A percentile compares a stretch with the other conserved stretches of the same genome.
phyloP scores from a whole-genome alignment of 441 rosid genomes.

The Mallotus repandus region DNA sequence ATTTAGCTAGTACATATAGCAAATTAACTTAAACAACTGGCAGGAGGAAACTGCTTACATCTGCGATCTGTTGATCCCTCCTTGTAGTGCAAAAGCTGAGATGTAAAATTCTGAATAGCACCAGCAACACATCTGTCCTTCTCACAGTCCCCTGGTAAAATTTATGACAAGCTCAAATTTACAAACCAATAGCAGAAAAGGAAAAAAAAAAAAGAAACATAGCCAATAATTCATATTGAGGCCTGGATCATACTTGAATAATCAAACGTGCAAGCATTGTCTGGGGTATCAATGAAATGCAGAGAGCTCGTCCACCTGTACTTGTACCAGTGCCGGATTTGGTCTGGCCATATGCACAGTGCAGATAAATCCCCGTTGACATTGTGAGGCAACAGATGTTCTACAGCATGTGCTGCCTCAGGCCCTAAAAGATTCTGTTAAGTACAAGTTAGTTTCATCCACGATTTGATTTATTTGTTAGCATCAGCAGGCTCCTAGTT shows the following conservation, averaged over 20 bases:
- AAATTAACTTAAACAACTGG: background rate
- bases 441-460: background rate
- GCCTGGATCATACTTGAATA: conserved; percentile 49
- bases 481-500: background rate
- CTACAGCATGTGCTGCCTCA: conserved; percentile 67
- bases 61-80: conserved; percentile 84
- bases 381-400: conserved; percentile 60
- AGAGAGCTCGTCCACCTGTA: conserved; percentile 93
- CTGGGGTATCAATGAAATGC: conserved; percentile 93
- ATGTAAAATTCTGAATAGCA: conserved; percentile 83
- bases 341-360: conserved; percentile 89
- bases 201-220: too few relatives aligned
- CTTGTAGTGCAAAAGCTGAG: conserved; percentile 81
- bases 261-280: conserved; percentile 65
- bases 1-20: background rate
- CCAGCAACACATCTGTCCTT: conserved; percentile 78
- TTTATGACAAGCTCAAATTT: background rate
- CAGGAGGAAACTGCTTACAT: conserved; percentile 37
- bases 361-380: conserved; percentile 75
- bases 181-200: background rate
- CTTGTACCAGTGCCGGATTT: conserved; percentile 83
- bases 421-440: conserved; percentile 65
- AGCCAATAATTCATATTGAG: too few relatives aligned
- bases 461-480: background rate
- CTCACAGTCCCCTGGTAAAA: conserved; percentile 68